Evolutionary conservation across 208 protist species (phyloP), one percentile per base, ranked within the genome.

Genomic region (Porcisia hertigi): DNA sequence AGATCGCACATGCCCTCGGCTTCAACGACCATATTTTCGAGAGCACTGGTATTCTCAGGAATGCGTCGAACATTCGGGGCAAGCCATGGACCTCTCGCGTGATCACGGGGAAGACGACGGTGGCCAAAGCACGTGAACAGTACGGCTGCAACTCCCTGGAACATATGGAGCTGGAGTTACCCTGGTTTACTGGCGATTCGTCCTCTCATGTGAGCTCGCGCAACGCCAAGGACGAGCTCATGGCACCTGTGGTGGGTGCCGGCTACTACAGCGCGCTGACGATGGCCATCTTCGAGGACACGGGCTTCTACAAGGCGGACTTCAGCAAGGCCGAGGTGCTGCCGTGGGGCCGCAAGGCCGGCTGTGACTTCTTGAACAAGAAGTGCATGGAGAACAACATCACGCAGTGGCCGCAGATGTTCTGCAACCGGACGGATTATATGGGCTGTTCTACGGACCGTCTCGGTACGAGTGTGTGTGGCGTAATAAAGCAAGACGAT

Each of bases 1-100:
- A 97, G 82, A 76, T 97, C 0, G 77, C 92, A 5, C 96, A 98
- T 84, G 89, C 92, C 16, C 79, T 98, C 30, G 95, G 95, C 8
- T 97, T 96, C 66, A 67, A 16, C 58, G 47, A 18, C 18, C 64
- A 0, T 1, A 64, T 69, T 47, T 92, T 87, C 63, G 11, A 59
- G 6, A 67, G 12, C 18, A 1, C 30, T 14, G 41, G 30, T 18
- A 78, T 89, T 16, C 5, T 77, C 9, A 3, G 1, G 20, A 59
- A 9, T 75, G n/a, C 5, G 0, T 7, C 69, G 14, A 52, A 55
- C 4, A 45, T 49, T 14, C 82, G 89, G 47, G 77, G 82, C 20
- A 93, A 88, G 82, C 25, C 57, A n/a, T 52, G 20, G 1, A 1
- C 52, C 0, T 45, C 16, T 2, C 25, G 49, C 8, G 47, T 16